A percentile compares a stretch with the other conserved stretches of the same genome.
Evolutionary conservation across 208 protist genomes (phyloP).

Genomic region (Trypanosoma mega): DNA sequence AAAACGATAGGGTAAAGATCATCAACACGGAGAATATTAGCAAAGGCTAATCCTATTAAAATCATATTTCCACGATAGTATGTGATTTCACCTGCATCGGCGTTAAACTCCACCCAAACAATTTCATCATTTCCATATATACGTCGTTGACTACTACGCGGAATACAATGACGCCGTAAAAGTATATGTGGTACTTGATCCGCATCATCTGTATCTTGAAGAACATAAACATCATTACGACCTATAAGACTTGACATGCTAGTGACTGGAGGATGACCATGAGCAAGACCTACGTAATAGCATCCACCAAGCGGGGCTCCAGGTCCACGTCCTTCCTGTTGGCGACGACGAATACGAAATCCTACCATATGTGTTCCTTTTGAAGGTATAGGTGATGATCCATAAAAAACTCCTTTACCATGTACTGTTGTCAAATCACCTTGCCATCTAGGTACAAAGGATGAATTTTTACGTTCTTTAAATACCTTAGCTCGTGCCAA

Average conservation of each 20-base stretch:
- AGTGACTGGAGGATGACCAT: slow-evolving; percentile 61
- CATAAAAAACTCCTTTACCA: slow-evolving; percentile 81
- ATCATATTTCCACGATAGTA: slow-evolving; percentile 88
- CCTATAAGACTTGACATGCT: slow-evolving; percentile 76
- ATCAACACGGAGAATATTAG: slow-evolving; percentile 65
- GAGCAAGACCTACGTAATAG: slow-evolving; percentile 86
- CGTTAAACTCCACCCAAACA: slow-evolving; percentile 90
- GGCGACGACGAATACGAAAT: slow-evolving; percentile 72
- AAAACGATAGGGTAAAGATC: slow-evolving; percentile 87
- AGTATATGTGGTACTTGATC: slow-evolving; percentile 83
- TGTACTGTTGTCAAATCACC: slow-evolving; percentile 49
- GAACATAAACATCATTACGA: slow-evolving; percentile 75
- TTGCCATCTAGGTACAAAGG: slow-evolving; percentile 54
- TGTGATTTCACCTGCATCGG: slow-evolving; percentile 78
- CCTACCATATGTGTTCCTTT: slow-evolving; percentile 75
- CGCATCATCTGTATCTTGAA: slow-evolving; percentile 88
- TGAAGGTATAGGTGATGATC: slow-evolving; percentile 51
- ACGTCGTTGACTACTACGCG: slow-evolving; percentile 65
- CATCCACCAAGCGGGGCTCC: slow-evolving; percentile 81
- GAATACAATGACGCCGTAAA: slow-evolving; percentile 66
- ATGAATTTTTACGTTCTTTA: slow-evolving; percentile 28
- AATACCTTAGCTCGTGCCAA: slow-evolving; percentile 52
- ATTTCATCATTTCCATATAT: slow-evolving; percentile 85
- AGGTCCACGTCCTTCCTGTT: slow-evolving; percentile 54
- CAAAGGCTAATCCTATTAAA: slow-evolving; percentile 85